Evolutionary conservation across 2,329 filamentous ascomycete genomes (phyloP).

Genomic region (Fusarium gaditjirri): DNA sequence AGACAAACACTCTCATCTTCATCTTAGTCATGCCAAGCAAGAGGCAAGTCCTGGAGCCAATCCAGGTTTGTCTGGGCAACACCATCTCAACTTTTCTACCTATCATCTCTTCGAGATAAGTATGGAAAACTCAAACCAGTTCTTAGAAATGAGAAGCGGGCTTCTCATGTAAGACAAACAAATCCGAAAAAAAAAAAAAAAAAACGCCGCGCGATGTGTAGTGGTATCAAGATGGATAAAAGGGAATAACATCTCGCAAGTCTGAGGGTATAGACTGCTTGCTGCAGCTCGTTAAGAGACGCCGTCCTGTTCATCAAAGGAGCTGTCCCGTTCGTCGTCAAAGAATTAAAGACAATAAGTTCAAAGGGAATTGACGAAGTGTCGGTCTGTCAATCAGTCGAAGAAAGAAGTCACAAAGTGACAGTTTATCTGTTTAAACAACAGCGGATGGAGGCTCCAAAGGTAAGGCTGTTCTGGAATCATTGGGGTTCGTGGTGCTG

Average conservation of each 20-base stretch:
- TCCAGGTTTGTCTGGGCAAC: constrained; percentile 1
- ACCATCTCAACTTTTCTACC: constrained; percentile 26
- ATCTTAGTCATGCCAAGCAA: constrained; percentile 8
- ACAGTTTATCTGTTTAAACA: constrained; percentile 23
- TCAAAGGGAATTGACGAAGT: constrained; percentile 18
- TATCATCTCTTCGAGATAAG: constrained; percentile 11
- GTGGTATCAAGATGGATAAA: constrained; percentile 45
- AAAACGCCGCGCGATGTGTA: constrained; percentile 46
- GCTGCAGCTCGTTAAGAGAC: constrained; percentile 39
- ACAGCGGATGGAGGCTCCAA: constrained; percentile 47
- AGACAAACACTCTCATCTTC: constrained; percentile 15
- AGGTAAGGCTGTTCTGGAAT: constrained; percentile 49
- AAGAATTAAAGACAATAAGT: constrained; percentile 37
- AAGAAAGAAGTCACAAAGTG: constrained; percentile 12
- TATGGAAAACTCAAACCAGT: constrained; percentile 9
- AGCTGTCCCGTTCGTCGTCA: constrained; percentile 42
- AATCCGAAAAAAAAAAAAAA: constrained; percentile 1
- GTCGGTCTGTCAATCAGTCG: constrained; percentile 14
- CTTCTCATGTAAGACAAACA: constrained; percentile 16
- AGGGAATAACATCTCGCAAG: constrained; percentile 30
- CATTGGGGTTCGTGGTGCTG: constrained; percentile 54
- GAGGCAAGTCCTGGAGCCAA: constrained; percentile 4
- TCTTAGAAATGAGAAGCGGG: constrained; percentile 1
- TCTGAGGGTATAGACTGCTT: constrained; percentile 35
- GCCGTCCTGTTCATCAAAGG: constrained; percentile 39